Evolutionary conservation across 768 basidiomycete genomes (phyloP).

Genomic region (Tylopilus plumbeoviolaceoides): DNA sequence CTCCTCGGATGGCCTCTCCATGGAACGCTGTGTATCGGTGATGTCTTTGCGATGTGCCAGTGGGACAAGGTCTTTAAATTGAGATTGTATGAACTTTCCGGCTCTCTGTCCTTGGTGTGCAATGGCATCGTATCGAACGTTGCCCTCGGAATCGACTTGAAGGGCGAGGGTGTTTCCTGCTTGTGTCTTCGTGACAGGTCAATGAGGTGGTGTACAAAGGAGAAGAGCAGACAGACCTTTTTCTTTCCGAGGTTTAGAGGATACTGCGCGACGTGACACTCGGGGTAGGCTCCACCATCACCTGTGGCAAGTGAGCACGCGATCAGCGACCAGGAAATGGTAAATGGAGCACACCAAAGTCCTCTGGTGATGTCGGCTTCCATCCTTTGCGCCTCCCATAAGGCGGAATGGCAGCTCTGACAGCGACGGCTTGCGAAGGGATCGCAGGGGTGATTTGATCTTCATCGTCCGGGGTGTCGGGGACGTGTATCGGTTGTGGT

Average conservation of each 20-base stretch:
- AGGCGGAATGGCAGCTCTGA: slow-evolving; percentile 60
- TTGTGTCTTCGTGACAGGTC: slow-evolving; percentile 54
- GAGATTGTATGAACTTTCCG: slow-evolving; percentile 85
- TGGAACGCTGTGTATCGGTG: slow-evolving; percentile 59
- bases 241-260: slow-evolving; percentile 93
- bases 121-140: slow-evolving; percentile 95
- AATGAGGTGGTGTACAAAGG: not conserved
- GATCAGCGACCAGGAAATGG: not conserved
- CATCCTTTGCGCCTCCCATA: slow-evolving; percentile 86
- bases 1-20: slow-evolving; percentile 94
- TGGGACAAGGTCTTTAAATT: slow-evolving; percentile 97
- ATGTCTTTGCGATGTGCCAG: slow-evolving; percentile 86
- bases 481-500: slow-evolving; percentile 58
- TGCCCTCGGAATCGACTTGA: slow-evolving; percentile 95
- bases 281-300: slow-evolving; percentile 86
- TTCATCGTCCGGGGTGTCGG: slow-evolving; percentile 57
- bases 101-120: slow-evolving; percentile 91
- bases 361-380: slow-evolving; percentile 77
- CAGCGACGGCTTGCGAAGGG: slow-evolving; percentile 39
- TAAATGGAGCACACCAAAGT: slow-evolving; percentile 62
- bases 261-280: slow-evolving; percentile 97
- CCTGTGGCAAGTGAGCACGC: slow-evolving; percentile 37
- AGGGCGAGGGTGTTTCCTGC: slow-evolving; percentile 94
- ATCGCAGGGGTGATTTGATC: slow-evolving; percentile 37
- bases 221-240: slow-evolving; percentile 54